These are phyloP conservation scores for Cinnamomum chago DNA, from an alignment of 164 flowering plant species.

Conservation along the genomic window DNA sequence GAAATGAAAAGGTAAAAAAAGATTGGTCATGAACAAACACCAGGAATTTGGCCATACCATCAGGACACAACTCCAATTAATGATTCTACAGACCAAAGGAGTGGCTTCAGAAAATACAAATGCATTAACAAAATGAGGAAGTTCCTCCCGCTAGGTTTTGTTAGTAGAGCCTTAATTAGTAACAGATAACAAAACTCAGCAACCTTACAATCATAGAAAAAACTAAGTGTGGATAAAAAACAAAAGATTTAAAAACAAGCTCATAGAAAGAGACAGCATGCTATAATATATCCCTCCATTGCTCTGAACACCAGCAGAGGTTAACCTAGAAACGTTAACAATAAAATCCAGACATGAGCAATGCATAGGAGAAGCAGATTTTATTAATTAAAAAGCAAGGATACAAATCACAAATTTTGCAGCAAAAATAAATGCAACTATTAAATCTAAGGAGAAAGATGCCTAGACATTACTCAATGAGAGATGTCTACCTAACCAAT, in stretches of 20 bases:
- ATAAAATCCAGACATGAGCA: not conserved
- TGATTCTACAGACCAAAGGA: not conserved
- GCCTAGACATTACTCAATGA: not conserved
- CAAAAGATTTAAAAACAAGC: not conserved
- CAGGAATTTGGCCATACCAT: not conserved
- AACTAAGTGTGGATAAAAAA: not conserved
- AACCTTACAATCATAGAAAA: not conserved
- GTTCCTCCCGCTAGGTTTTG: not conserved
- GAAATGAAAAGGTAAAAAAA: too few species aligned
- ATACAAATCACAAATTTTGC: not conserved
- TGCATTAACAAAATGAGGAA: too few species aligned
- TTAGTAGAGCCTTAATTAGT: not conserved
- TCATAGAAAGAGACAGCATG: not conserved
- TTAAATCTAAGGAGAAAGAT: not conserved
- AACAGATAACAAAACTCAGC: not conserved
- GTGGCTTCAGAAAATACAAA: not conserved
- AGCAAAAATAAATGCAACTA: not conserved
- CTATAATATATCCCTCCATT: not conserved
- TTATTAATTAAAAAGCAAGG: not conserved
- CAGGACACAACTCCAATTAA: not conserved
- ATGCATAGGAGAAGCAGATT: not conserved
- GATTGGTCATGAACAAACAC: not conserved
- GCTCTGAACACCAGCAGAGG: slow-evolving; percentile 6
- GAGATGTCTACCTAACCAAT: slow-evolving; percentile 6
- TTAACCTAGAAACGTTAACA: slow-evolving; percentile 6